Evolutionary conservation across 345 rosid genomes (phyloP).

Genomic region (Adansonia digitata): DNA sequence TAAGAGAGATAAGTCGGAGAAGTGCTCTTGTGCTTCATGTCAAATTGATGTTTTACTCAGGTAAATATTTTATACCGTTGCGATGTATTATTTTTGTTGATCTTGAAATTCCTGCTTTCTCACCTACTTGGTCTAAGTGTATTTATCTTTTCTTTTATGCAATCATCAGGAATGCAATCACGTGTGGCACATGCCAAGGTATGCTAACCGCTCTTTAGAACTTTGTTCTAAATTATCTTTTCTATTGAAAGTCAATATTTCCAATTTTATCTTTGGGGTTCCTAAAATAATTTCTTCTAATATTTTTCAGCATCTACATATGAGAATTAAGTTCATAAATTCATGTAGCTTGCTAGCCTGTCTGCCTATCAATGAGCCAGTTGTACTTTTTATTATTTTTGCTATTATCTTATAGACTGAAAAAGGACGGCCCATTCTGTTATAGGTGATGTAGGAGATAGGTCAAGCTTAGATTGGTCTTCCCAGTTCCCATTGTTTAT

Average conservation of each 20-base stretch:
- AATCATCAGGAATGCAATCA: conserved; percentile 61
- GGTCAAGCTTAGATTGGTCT: not conserved
- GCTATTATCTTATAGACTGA: not conserved
- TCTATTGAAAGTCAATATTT: not conserved
- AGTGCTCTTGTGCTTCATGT: conserved; percentile 76
- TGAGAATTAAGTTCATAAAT: not conserved
- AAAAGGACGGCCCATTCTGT: not conserved
- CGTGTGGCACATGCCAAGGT: conserved; percentile 85
- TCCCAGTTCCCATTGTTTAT: too few relatives aligned
- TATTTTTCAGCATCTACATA: not conserved
- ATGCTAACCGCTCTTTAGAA: conserved; percentile 17
- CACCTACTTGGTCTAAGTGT: conserved; percentile 21
- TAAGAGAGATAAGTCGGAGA: conserved; percentile 64
- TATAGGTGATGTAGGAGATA: not conserved
- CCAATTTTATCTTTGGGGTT: not conserved
- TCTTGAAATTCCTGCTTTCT: conserved; percentile 1
- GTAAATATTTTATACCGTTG: conserved; percentile 28
- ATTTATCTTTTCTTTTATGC: conserved; percentile 20
- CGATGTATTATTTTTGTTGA: not conserved
- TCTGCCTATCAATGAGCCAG: not conserved
- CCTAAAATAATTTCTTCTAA: not conserved
- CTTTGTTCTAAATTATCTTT: not conserved
- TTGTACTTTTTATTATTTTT: not conserved
- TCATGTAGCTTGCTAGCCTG: not conserved
- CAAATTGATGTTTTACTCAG: conserved; percentile 59